A percentile compares a stretch with the other conserved stretches of the same genome.
Conservation (phyloP, 129 eudicot species). For the Lactuca sativa region DNA sequence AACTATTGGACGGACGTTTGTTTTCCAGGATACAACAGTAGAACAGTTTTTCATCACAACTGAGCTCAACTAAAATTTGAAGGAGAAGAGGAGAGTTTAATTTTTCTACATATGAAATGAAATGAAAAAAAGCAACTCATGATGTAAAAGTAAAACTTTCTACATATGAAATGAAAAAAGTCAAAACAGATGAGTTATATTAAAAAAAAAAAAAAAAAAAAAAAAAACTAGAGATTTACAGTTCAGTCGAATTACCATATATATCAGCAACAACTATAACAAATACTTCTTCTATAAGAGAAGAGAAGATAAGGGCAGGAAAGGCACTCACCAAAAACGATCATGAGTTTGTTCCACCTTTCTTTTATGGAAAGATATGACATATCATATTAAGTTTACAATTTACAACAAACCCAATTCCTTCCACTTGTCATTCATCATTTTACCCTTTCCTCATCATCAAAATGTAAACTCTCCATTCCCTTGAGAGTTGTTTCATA, state of each 20-base stretch:
- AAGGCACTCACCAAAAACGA: no score
- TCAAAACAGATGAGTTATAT: constrained; percentile 1
- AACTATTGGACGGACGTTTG: no score
- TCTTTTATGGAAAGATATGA: constrained; percentile 11
- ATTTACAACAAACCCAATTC: constrained; percentile 38
- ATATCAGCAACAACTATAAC: constrained; percentile 15
- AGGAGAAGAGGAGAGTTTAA: no score
- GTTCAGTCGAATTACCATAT: constrained; percentile 17
- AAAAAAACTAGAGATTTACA: constrained; percentile 39
- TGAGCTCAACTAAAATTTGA: no score
- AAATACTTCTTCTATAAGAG: constrained; percentile 15
- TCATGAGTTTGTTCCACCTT: not conserved
- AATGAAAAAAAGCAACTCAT: not conserved
- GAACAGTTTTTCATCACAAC: no score
- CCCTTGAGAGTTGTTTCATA: constrained; percentile 81
- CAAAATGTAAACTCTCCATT: constrained; percentile 66
- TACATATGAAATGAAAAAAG: constrained; percentile 13
- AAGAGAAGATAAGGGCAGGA: constrained; percentile 6
- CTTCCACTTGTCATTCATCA: not conserved
- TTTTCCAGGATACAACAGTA: no score
- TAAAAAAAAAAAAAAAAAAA: not conserved
- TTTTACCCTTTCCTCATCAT: constrained; percentile 60
- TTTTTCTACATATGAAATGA: not conserved
- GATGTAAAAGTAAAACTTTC: not conserved
- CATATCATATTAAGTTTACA: constrained; percentile 13